phyloP scores from a whole-genome alignment of 257 asterid species.

The Coffea canephora region DNA sequence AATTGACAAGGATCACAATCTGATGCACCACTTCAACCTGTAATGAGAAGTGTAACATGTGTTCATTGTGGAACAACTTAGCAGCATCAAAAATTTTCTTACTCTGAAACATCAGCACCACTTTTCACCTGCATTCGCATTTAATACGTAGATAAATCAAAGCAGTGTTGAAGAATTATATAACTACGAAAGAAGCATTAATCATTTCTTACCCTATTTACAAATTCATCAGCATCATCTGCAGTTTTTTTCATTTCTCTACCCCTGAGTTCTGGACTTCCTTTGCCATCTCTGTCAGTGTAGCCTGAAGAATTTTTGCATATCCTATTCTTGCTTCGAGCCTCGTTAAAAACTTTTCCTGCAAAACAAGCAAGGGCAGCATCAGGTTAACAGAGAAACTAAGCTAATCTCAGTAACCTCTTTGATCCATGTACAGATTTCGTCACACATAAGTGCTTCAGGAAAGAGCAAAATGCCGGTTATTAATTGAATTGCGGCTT shows the following conservation, averaged over 20 bases:
- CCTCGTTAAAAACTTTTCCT: slow-evolving; percentile 80
- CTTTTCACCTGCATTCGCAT: slow-evolving; percentile 67
- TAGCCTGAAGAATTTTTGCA: slow-evolving; percentile 87
- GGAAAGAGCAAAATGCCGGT: too few relatives aligned
- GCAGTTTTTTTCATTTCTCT: slow-evolving; percentile 82
- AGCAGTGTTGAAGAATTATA: slow-evolving; percentile 16
- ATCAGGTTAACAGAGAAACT: too few relatives aligned
- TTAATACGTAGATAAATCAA: slow-evolving; percentile 8
- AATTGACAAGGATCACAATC: too few relatives aligned
- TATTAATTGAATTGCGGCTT: too few relatives aligned
- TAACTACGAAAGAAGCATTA: slow-evolving; percentile 9
- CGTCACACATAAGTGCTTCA: too few relatives aligned
- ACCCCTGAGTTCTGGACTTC: slow-evolving; percentile 77
- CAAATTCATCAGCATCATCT: slow-evolving; percentile 80
- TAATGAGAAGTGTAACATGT: slow-evolving; percentile 79
- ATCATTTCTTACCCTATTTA: slow-evolving; percentile 51
- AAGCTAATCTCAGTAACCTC: not conserved
- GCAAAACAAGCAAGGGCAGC: slow-evolving; percentile 15
- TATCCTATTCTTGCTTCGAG: slow-evolving; percentile 75
- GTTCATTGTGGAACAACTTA: slow-evolving; percentile 90
- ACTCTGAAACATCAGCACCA: slow-evolving; percentile 72
- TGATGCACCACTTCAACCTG: slow-evolving; percentile 42
- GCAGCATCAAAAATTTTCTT: slow-evolving; percentile 88
- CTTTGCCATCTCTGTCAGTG: slow-evolving; percentile 86
- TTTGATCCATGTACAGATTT: too few relatives aligned